Base-by-base conservation (phyloP, 2,329 filamentous ascomycete genomes). In the Pseudopyrenochaeta lycopersici region DNA sequence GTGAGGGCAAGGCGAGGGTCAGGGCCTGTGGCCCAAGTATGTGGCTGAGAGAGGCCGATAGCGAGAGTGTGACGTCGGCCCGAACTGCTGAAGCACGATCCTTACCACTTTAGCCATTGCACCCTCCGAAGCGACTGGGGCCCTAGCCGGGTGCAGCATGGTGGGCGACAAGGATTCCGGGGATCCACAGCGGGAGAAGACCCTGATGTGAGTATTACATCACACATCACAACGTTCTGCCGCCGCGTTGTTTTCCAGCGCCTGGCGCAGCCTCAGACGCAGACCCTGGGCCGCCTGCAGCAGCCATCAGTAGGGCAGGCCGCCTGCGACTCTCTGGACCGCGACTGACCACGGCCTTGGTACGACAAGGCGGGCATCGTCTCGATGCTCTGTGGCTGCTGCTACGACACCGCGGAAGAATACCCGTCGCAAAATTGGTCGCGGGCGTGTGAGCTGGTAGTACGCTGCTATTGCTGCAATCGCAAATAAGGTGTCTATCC, bases 141-240 rank as follows among this genome's bases (percentile, higher is more conserved):
- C 17, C 21, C 46, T 55, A 52, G 49, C 41, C 14, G 18, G n/a
- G n/a, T n/a, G n/a, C n/a, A n/a, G n/a, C n/a, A n/a, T n/a, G n/a
- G n/a, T n/a, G n/a, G n/a, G n/a, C n/a, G n/a, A n/a, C n/a, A n/a
- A n/a, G n/a, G n/a, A n/a, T n/a, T n/a, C 46, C 56, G 49, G 54
- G 55, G 46, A 44, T 52, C 18, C 17, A 23, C 23, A 5, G 23
- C 40, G 31, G 58, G 46, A 50, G 50, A 40, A 54, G 64, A 65
- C 62, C 64, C 64, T 67, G 64, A 67, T 57, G 29, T 47, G n/a
- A 52, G 52, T 38, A 60, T 62, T 60, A 62, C 63, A 64, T 64
- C 60, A 62, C 56, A 50, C 60, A 55, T 52, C 27, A 49, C 58
- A 46, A 63, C 58, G 53, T 53, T 60, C 33, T 49, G 56, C 56